phyloP scores from a whole-genome alignment of 2,329 filamentous ascomycete genomes.

The Colletotrichum cuscutae region DNA sequence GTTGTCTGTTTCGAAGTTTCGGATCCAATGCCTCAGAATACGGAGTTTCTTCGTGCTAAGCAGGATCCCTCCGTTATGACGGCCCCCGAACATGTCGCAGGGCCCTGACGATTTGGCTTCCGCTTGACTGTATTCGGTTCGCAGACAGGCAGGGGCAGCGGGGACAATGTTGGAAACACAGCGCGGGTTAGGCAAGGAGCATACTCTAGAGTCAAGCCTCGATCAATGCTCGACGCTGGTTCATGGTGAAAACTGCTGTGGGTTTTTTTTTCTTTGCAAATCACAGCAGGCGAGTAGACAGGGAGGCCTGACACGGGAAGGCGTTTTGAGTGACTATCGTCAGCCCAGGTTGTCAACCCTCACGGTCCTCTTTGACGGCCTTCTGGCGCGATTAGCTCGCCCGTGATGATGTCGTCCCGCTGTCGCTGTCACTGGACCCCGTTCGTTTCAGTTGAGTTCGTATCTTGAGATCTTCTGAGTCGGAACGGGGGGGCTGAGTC shows the following conservation, averaged over 20 bases:
- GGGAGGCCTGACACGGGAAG: conserved; percentile 26
- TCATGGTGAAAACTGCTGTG: not conserved
- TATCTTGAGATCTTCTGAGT: conserved; percentile 11
- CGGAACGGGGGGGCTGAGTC: conserved; percentile 16
- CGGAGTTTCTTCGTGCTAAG: not conserved
- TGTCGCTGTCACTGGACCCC: not conserved
- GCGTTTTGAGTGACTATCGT: not conserved
- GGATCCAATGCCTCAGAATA: conserved; percentile 19
- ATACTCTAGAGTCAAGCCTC: not conserved
- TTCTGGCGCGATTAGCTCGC: not conserved
- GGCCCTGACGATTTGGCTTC: conserved; percentile 19
- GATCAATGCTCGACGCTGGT: not conserved
- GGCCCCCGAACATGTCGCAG: conserved; percentile 14
- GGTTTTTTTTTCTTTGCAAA: not conserved
- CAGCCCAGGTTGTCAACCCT: not conserved
- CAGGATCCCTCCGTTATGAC: not conserved
- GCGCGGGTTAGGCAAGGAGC: not conserved
- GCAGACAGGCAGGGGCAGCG: not conserved
- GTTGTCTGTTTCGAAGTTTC: conserved; percentile 19
- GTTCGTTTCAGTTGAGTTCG: conserved; percentile 31
- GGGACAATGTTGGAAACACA: not conserved
- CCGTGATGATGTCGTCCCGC: not conserved
- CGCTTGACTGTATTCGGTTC: conserved; percentile 4
- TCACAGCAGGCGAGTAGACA: conserved; percentile 1
- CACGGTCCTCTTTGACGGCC: not conserved